Percentiles rank a stretch among this genome's conserved stretches.
These are phyloP conservation scores for Nannochloris sp. DNA, from an alignment of 139 green algal species.

Conservation along the genomic window DNA sequence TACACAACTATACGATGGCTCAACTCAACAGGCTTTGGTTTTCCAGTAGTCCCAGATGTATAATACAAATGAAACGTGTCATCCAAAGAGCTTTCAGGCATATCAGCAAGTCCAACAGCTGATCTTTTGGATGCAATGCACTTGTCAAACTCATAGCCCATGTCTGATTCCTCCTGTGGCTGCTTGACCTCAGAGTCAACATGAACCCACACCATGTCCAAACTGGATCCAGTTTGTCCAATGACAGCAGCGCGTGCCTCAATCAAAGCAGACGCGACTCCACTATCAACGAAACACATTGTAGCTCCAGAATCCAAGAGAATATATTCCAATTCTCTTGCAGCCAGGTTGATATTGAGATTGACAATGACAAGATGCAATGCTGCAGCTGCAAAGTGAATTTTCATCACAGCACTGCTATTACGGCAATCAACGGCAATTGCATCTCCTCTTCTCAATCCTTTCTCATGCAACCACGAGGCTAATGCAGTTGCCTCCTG, in stretches of 20 bases:
- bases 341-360: slow-evolving; percentile 62
- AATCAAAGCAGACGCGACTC: slow-evolving; percentile 13
- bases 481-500: slow-evolving; percentile 22
- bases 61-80: slow-evolving; percentile 75
- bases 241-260: slow-evolving; percentile 1
- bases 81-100: slow-evolving; percentile 14
- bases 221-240: background rate
- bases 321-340: slow-evolving; percentile 59
- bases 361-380: slow-evolving; percentile 68
- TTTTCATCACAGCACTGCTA: slow-evolving; percentile 38
- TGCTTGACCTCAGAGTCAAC: background rate
- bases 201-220: background rate
- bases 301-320: slow-evolving; percentile 41
- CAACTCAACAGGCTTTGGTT: slow-evolving; percentile 54
- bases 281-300: slow-evolving; percentile 40
- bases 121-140: background rate
- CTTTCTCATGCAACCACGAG: slow-evolving; percentile 11
- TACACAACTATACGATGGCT: slow-evolving; percentile 47
- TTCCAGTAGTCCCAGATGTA: slow-evolving; percentile 56
- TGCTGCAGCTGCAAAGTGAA: slow-evolving; percentile 65
- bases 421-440: slow-evolving; percentile 66
- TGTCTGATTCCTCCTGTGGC: slow-evolving; percentile 2
- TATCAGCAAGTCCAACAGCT: background rate
- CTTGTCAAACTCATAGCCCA: slow-evolving; percentile 3
- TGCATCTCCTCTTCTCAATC: slow-evolving; percentile 36